Evolutionary conservation across 129 eudicot genomes (phyloP).

Genomic region (Dittrichia graveolens): DNA sequence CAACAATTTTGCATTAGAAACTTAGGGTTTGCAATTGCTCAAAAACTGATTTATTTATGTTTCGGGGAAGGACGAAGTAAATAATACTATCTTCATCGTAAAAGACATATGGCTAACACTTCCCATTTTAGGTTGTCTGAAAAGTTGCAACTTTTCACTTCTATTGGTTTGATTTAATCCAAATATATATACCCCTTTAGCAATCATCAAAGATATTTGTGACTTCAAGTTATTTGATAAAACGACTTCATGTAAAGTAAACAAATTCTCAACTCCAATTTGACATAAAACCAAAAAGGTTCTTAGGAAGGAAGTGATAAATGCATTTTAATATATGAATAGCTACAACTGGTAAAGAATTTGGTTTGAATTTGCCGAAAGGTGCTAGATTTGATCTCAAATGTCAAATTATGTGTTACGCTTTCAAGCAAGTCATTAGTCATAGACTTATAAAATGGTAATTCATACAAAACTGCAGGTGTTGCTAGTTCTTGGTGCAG

Average conservation of each 20-base stretch:
- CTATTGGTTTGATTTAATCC: not conserved
- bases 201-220: too few relatives aligned
- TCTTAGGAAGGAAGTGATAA: too few relatives aligned
- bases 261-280: not conserved
- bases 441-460: not conserved
- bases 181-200: not conserved
- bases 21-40: not conserved
- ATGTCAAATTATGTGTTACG: not conserved
- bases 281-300: too few relatives aligned
- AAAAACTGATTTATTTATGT: not conserved
- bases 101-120: too few relatives aligned
- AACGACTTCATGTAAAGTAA: not conserved
- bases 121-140: too few relatives aligned
- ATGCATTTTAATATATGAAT: too few relatives aligned
- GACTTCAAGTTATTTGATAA: too few relatives aligned
- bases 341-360: not conserved
- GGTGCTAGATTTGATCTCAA: not conserved
- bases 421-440: constrained; percentile 16
- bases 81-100: too few relatives aligned
- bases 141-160: too few relatives aligned
- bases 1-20: not conserved
- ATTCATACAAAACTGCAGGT: constrained; percentile 52
- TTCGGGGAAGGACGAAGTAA: not conserved
- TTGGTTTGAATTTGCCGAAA: not conserved
- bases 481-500: constrained; percentile 96